Base-by-base conservation (phyloP, 768 basidiomycete species). In the Chalciporus piperatus region DNA sequence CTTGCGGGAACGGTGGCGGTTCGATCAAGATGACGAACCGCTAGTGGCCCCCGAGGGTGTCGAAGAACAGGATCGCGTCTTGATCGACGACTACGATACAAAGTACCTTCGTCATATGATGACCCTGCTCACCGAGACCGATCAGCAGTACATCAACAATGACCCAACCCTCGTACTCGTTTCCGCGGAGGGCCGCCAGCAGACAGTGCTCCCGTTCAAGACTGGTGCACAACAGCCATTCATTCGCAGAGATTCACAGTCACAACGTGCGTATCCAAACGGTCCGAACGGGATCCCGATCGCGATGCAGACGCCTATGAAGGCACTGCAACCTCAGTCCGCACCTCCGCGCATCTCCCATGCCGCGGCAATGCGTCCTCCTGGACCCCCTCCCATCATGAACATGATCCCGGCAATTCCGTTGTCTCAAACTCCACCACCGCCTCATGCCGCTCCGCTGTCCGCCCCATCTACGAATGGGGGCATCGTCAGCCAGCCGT, bases 41-140 rank as follows among this genome's bases (percentile, higher is more conserved):
- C 66, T 77, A 0, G 68, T 76, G 51, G 82, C 77, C 5, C 76
- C 81, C 3, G 76, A 78, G 42, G 84, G 85, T 11, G 52, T 76
- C 5, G 87, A 90, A 14, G 89, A 89, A 61, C 80, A 84, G 43
- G 81, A 85, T 50, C 76, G 89, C 8, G 65, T 78, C 0, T 68
- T 91, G n/a, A 64, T 90, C 8, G 88, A 92, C 56, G 89, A 91
- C 52, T 87, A 77, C 56, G 77, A 82, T 42, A 65, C 80, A 6
- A 76, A 78, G 81, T 80, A 82, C 60, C 59, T 87, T 51, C 72
- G 74, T 38, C 75, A 81, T 38, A 66, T 74, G 41, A 82, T 84
- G 76, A 74, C 77, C 0, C 70, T 88, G 1, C 72, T 87, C 39
- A 70, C 69, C 1, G 86, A 87, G 23, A 51, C 68, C 8, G 86